Evolutionary conservation across 495 filamentous ascomycete species (phyloP), one percentile per base, ranked within the genome.

Genomic region (Aspergillus asperescens): DNA sequence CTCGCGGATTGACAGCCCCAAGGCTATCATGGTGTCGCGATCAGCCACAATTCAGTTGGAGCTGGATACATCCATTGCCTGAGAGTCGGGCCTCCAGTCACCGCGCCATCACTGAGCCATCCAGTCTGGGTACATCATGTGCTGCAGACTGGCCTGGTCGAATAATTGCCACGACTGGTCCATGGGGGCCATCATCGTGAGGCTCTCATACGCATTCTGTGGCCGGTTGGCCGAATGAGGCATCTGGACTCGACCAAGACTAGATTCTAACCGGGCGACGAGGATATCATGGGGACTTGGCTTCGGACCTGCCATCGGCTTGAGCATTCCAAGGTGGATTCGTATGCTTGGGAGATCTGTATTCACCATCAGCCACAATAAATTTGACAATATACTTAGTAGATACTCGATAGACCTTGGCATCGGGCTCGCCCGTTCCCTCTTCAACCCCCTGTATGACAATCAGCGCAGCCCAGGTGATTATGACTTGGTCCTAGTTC

Each of bases 241-340:
- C n/a, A n/a, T n/a, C n/a, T n/a, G n/a, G n/a, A 35, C 45, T 18
- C 16, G 24, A 8, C 31, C 31, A 5, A 48, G 45, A 24, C 45
- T 48, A 6, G 45, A 15, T 48, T 48, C 45, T 22, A 48, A 15
- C 9, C 45, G 45, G 29, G 29, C 19, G 6, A 48, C 45, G 45
- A 48, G 45, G 10, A 24, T 48, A 37, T 48, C 45, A 1, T 31
- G 31, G 20, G 38, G 45, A 18, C 43, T 28, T 10, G 43, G 43
- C 1, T 46, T 29, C 1, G 24, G 43, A 4, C 45, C 45, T 8
- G 35, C 24, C 31, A 34, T 25, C 18, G 24, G 45, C 12, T 48
- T 48, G 15, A 48, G 45, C 45, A 37, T 48, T 7, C 20, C 19
- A 10, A 48, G 29, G 45, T 48, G 45, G 15, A 48, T 48, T 48